Conservation (phyloP, 2,329 filamentous ascomycete genomes). For the Scopulariopsis brevicaulis region DNA sequence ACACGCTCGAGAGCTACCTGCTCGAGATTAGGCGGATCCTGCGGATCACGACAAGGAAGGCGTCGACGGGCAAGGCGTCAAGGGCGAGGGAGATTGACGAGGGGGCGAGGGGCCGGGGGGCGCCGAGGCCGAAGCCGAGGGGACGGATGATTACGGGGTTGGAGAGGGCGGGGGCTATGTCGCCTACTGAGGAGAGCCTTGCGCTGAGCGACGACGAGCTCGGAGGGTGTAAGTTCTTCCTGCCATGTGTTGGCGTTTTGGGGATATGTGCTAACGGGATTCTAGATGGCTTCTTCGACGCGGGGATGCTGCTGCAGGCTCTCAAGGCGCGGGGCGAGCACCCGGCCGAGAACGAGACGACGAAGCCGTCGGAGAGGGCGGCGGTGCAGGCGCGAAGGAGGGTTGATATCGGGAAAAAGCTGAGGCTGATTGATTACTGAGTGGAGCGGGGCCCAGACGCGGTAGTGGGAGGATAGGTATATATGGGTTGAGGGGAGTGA, state of each 20-base stretch:
- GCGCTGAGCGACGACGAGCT: slow-evolving; percentile 74
- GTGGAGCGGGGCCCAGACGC: background rate
- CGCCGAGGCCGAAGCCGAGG: slow-evolving; percentile 44
- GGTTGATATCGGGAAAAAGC: slow-evolving; percentile 63
- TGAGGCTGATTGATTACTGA: slow-evolving; percentile 60
- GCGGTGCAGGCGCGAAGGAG: slow-evolving; percentile 43
- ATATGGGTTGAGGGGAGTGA: background rate
- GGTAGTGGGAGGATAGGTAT: background rate
- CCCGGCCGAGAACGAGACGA: slow-evolving; percentile 35
- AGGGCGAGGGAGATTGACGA: slow-evolving; percentile 43
- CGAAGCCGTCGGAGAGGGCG: slow-evolving; percentile 46
- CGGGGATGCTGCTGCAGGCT: slow-evolving; percentile 84
- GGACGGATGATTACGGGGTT: slow-evolving; percentile 59
- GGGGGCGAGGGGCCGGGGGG: slow-evolving; percentile 19
- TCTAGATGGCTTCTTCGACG: slow-evolving; percentile 92
- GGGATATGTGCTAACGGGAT: slow-evolving; percentile 13
- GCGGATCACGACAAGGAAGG: slow-evolving; percentile 48
- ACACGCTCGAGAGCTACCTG: slow-evolving; percentile 81
- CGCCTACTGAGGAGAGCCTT: slow-evolving; percentile 57
- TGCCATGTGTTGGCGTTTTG: background rate
- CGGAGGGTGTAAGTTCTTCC: slow-evolving; percentile 70
- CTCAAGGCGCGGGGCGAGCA: slow-evolving; percentile 60
- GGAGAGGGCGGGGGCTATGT: slow-evolving; percentile 31
- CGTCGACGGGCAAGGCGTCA: slow-evolving; percentile 27
- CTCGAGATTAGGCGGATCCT: slow-evolving; percentile 82